Base-by-base conservation (phyloP, 2,329 filamentous ascomycete genomes). In the Cryphonectria carpinicola region DNA sequence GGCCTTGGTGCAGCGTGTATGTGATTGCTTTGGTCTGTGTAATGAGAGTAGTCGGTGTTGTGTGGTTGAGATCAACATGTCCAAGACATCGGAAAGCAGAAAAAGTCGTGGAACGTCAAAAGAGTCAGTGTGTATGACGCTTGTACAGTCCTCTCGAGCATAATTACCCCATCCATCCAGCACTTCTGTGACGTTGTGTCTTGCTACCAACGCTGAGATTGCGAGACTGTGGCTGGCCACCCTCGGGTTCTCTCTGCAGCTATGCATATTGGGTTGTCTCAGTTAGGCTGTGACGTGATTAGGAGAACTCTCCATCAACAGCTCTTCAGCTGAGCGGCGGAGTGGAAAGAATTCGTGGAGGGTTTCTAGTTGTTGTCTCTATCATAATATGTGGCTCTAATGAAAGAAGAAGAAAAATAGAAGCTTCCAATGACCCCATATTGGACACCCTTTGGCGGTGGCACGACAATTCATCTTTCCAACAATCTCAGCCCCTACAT, bases 161-260 rank as follows among this genome's bases (percentile, higher is more conserved):
- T 11, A 32, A 58, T 25, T 1, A 37, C 32, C 56, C n/a, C 6
- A 14, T 19, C 43, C 19, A 28, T 61, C 28, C 17, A 8, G 28
- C 60, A 39, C 14, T 5, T 2, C 60, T 10, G 14, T 22, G 10
- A n/a, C 7, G 6, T 46, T 43, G 25, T 28, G 7, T 7, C 22
- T 46, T 14, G 37, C 39, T 43, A 43, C 49, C 61, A 17, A 46
- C n/a, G 61, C 62, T 41, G 41, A 64, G n/a, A 37, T 43, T 64
- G 39, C 41, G 32, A 37, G 41, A 25, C 32, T 35, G 43, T 64
- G 62, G 62, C 35, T 64, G 62, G 22, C 62, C 62, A 17, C 41
- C 41, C 25, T 64, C 41, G 62, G 62, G 62, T 5, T 49, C 25
- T 64, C 62, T 65, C 43, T 65, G 62, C 62, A 52, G 62, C 62